phyloP scores from a whole-genome alignment of 495 filamentous ascomycete species.

The Penicillium ochrochloron region DNA sequence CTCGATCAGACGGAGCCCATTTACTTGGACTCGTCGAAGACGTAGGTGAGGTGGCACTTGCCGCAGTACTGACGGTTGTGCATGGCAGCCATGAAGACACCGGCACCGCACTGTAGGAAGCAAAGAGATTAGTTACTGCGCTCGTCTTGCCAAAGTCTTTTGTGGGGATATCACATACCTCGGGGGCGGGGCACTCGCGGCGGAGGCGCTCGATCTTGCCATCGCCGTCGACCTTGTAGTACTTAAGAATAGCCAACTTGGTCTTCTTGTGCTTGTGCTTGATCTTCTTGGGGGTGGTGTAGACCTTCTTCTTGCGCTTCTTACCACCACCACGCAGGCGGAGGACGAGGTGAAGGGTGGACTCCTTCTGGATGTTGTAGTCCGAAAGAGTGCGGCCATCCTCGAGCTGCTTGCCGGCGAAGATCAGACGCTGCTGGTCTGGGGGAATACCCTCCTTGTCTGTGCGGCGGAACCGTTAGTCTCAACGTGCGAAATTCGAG shows the following conservation, averaged over 20 bases:
- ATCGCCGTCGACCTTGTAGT: slow-evolving; percentile 99
- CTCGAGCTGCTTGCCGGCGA: slow-evolving; percentile 99
- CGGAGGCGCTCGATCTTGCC: slow-evolving; percentile 99
- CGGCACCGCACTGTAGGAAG: slow-evolving; percentile 82
- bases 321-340: slow-evolving; percentile 95
- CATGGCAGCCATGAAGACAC: slow-evolving; percentile 99
- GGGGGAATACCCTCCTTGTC: slow-evolving; percentile 99
- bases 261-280: slow-evolving; percentile 99
- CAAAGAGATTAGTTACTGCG: slow-evolving; percentile 24
- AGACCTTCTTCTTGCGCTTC: slow-evolving; percentile 99
- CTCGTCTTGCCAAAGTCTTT: neutral
- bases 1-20: slow-evolving; percentile 34
- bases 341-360: slow-evolving; percentile 96
- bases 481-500: neutral
- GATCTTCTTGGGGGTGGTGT: slow-evolving; percentile 99
- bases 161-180: slow-evolving; percentile 60
- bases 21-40: slow-evolving; percentile 88
- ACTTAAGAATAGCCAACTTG: slow-evolving; percentile 99
- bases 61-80: slow-evolving; percentile 99
- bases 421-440: slow-evolving; percentile 99
- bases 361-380: slow-evolving; percentile 99
- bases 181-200: slow-evolving; percentile 91
- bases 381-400: slow-evolving; percentile 98
- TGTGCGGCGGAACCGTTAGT: slow-evolving; percentile 36
- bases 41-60: slow-evolving; percentile 99